phyloP scores from a whole-genome alignment of 2,329 filamentous ascomycete species.

The Trichoderma endophyticum region DNA sequence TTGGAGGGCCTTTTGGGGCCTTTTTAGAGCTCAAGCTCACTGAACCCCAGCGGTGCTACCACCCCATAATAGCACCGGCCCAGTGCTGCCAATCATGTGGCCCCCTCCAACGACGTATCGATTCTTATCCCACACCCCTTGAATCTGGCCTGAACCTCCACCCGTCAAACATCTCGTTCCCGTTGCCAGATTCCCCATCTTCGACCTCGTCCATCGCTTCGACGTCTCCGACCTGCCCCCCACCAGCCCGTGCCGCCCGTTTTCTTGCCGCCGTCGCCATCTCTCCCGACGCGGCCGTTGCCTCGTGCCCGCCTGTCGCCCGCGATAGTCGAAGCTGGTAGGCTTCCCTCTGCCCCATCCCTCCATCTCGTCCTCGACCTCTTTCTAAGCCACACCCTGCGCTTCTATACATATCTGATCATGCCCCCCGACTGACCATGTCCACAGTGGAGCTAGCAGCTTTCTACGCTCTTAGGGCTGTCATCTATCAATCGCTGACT shows the following conservation, averaged over 20 bases:
- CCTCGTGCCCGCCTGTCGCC: constrained; percentile 23
- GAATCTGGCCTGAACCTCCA: constrained; percentile 23
- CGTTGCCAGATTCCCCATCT: constrained; percentile 23
- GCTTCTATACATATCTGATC: constrained; percentile 19
- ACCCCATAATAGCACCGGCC: constrained; percentile 23
- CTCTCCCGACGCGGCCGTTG: constrained; percentile 25
- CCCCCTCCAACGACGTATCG: constrained; percentile 24
- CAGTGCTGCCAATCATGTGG: constrained; percentile 34
- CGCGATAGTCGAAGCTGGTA: constrained; percentile 19
- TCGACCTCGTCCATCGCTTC: constrained; percentile 4
- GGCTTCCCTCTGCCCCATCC: constrained; percentile 12
- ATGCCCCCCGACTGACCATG: constrained; percentile 24
- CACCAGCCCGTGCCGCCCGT: constrained; percentile 18
- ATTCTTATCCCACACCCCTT: constrained; percentile 24
- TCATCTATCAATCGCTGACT: constrained; percentile 13
- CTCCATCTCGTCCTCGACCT: constrained; percentile 10
- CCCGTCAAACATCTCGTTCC: constrained; percentile 31
- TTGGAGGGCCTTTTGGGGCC: not conserved
- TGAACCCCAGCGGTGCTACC: constrained; percentile 21
- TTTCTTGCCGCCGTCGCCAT: constrained; percentile 28
- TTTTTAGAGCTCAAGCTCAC: constrained; percentile 9
- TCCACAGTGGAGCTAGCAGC: constrained; percentile 20
- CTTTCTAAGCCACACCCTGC: constrained; percentile 11
- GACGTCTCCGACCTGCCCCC: constrained; percentile 19
- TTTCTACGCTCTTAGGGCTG: constrained; percentile 5